Evolutionary conservation across 1,284 basidiomycete genomes (phyloP).

Genomic region (Ustilago nuda): DNA sequence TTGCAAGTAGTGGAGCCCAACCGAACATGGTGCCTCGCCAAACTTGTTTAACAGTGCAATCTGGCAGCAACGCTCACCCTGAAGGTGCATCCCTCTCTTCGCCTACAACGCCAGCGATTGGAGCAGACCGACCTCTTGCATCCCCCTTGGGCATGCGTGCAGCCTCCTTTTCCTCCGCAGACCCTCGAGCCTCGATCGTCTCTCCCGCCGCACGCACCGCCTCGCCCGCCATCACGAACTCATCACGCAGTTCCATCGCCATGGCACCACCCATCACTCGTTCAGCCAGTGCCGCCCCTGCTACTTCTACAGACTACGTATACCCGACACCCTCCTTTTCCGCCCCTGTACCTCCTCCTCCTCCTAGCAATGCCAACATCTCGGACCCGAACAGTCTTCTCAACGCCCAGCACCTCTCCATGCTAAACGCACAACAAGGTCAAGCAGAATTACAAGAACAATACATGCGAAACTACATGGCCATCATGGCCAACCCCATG

Average conservation of each 20-base stretch:
- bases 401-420: conserved; percentile 36
- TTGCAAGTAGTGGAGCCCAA: conserved; percentile 14
- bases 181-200: conserved; percentile 9
- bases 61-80: neutral
- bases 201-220: conserved; percentile 21
- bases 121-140: conserved; percentile 8
- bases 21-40: conserved; percentile 10
- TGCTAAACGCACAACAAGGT: conserved; percentile 37
- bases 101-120: neutral
- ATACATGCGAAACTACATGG: conserved; percentile 56
- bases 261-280: conserved; percentile 25
- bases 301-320: neutral
- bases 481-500: conserved; percentile 50
- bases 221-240: conserved; percentile 31
- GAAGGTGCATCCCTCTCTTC: neutral
- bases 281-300: conserved; percentile 22
- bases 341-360: neutral
- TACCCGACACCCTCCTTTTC: neutral
- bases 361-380: neutral
- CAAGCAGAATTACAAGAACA: conserved; percentile 49
- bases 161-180: conserved; percentile 16
- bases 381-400: conserved; percentile 13
- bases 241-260: conserved; percentile 36
- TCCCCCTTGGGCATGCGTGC: conserved; percentile 15
- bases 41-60: conserved; percentile 25